Percentiles rank a stretch among this genome's conserved stretches.
These are phyloP conservation scores for Backusella tuberculispora DNA, from an alignment of 192 early-diverging fungal species.

Conservation along the genomic window DNA sequence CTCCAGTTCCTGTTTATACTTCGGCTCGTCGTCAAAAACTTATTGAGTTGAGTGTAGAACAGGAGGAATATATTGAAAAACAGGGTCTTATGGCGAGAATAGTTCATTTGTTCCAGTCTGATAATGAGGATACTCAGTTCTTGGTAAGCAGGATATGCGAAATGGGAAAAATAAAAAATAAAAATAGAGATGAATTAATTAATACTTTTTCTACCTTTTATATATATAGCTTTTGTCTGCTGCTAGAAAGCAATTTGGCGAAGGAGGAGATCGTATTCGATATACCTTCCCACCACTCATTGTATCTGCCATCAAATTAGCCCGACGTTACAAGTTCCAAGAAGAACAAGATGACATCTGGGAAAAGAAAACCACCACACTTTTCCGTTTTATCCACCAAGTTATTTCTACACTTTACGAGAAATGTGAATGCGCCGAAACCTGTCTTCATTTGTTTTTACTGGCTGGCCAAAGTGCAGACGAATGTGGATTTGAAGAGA, in stretches of 20 bases:
- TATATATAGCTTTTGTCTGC: constrained; percentile 70
- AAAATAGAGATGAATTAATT: neutral
- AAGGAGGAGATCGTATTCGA: constrained; percentile 89
- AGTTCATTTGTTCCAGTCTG: constrained; percentile 72
- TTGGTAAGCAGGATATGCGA: constrained; percentile 49
- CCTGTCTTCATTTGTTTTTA: constrained; percentile 82
- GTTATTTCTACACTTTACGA: constrained; percentile 76
- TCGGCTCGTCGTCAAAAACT: constrained; percentile 42
- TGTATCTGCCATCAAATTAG: constrained; percentile 67
- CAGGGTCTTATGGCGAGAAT: constrained; percentile 86
- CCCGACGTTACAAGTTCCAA: constrained; percentile 54
- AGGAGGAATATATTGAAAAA: constrained; percentile 91
- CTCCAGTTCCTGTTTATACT: constrained; percentile 34
- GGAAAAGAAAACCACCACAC: constrained; percentile 71
- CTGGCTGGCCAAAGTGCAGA: constrained; percentile 86
- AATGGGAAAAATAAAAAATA: neutral
- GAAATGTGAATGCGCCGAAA: constrained; percentile 58
- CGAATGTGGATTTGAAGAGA: constrained; percentile 87
- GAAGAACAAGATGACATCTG: constrained; percentile 59
- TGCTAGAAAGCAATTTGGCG: constrained; percentile 83
- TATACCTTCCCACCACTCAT: constrained; percentile 93
- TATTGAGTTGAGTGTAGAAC: constrained; percentile 64
- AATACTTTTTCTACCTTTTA: neutral
- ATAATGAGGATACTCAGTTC: constrained; percentile 80
- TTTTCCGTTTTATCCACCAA: constrained; percentile 90